A percentile compares a stretch with the other conserved stretches of the same genome.
phyloP scores from a whole-genome alignment of 441 rosid genomes.

The Syzygium syzygioides region DNA sequence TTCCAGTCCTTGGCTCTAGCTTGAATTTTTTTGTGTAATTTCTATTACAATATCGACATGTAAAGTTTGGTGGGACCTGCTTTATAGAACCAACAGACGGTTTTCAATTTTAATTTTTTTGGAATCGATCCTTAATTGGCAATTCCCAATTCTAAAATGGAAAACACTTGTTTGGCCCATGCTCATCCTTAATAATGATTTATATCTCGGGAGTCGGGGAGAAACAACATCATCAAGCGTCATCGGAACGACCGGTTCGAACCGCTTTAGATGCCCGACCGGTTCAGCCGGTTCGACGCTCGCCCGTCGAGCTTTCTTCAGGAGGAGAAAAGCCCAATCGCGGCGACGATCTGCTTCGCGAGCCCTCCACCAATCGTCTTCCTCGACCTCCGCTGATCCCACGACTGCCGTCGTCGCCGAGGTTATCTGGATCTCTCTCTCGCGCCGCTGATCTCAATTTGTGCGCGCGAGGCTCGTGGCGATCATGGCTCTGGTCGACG shows the following conservation, averaged over 20 bases:
- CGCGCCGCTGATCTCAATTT: neutral
- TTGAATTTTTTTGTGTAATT: too few relatives aligned
- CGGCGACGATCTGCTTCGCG: neutral
- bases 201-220: neutral
- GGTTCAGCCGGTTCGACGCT: neutral
- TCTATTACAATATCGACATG: too few relatives aligned
- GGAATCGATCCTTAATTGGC: too few relatives aligned
- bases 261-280: neutral
- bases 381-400: neutral
- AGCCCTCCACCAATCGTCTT: neutral
- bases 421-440: neutral
- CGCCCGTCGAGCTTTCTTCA: neutral
- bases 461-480: neutral
- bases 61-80: too few relatives aligned
- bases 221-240: neutral
- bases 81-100: too few relatives aligned
- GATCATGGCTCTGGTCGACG: slow-evolving; percentile 63
- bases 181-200: too few relatives aligned
- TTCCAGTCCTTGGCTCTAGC: too few relatives aligned
- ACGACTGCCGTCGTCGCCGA: neutral
- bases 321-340: neutral
- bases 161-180: too few relatives aligned
- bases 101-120: too few relatives aligned
- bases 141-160: too few relatives aligned
- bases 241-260: neutral